These are phyloP conservation scores for Cunninghamia lanceolata DNA, from an alignment of 75 land plant species.

Conservation along the genomic window DNA sequence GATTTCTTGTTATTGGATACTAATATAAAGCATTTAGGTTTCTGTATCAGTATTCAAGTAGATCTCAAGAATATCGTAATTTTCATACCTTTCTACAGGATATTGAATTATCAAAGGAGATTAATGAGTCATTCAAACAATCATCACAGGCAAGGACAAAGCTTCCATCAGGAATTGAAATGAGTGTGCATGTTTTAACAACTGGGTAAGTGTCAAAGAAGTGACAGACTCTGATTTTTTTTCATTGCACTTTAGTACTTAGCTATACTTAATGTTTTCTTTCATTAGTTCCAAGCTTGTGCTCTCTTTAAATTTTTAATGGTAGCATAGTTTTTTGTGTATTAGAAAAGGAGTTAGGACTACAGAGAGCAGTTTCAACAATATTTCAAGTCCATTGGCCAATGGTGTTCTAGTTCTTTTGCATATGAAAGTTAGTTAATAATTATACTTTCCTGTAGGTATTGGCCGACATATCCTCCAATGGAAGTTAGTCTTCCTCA, in stretches of 20 bases:
- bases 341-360: not conserved
- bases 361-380: not conserved
- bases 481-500: conserved; percentile 98
- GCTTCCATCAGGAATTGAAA: conserved; percentile 95
- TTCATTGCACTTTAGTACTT: not conserved
- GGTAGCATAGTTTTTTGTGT: not conserved
- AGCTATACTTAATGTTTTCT: not conserved
- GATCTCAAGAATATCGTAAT: not conserved
- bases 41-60: not conserved
- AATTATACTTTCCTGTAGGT: conserved; percentile 44
- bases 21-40: not conserved
- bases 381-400: not conserved
- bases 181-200: conserved; percentile 99
- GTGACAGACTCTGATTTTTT: not conserved
- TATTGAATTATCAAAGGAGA: conserved; percentile 98
- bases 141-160: conserved; percentile 99
- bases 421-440: not conserved
- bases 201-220: conserved; percentile 71
- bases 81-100: conserved; percentile 49
- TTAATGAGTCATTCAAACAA: conserved; percentile 97
- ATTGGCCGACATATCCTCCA: conserved; percentile 99
- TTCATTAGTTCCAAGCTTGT: not conserved
- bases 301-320: not conserved
- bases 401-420: not conserved
- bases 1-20: not conserved